Conservation (phyloP, 345 rosid species). For the Eutrema heterophyllum region DNA sequence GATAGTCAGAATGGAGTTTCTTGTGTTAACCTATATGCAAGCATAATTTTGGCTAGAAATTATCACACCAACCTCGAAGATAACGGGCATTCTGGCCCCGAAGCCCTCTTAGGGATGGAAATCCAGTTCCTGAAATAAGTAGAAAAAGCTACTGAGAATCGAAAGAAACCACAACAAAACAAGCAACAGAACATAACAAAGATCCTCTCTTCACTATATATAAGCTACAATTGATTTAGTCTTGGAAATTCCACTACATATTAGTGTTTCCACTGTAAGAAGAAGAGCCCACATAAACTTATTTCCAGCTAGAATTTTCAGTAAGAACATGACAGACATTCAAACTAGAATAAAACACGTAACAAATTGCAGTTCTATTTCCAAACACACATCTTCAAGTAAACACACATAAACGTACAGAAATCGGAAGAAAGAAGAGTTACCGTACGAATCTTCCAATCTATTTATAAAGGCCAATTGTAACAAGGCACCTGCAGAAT, state of each 20-base stretch:
- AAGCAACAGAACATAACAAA: background rate
- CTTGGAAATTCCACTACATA: background rate
- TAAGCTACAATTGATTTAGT: background rate
- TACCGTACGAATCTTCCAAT: constrained; percentile 80
- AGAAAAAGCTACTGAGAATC: constrained; percentile 11
- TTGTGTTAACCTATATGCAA: background rate
- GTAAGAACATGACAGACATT: background rate
- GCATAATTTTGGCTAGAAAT: background rate
- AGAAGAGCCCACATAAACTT: background rate
- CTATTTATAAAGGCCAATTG: constrained; percentile 70
- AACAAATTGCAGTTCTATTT: background rate
- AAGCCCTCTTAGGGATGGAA: constrained; percentile 40
- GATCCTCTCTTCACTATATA: background rate
- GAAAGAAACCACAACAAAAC: background rate
- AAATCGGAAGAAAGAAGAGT: background rate
- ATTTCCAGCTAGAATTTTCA: background rate
- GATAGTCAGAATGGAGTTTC: background rate
- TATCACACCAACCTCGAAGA: constrained; percentile 51
- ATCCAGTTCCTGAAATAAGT: constrained; percentile 33
- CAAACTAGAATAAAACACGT: background rate
- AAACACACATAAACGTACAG: background rate
- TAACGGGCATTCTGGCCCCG: constrained; percentile 40
- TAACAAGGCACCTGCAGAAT: constrained; percentile 73
- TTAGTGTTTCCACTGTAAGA: background rate
- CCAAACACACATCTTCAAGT: background rate